These are phyloP conservation scores for Mycena chlorophos DNA, from an alignment of 768 basidiomycete species.

Conservation along the genomic window DNA sequence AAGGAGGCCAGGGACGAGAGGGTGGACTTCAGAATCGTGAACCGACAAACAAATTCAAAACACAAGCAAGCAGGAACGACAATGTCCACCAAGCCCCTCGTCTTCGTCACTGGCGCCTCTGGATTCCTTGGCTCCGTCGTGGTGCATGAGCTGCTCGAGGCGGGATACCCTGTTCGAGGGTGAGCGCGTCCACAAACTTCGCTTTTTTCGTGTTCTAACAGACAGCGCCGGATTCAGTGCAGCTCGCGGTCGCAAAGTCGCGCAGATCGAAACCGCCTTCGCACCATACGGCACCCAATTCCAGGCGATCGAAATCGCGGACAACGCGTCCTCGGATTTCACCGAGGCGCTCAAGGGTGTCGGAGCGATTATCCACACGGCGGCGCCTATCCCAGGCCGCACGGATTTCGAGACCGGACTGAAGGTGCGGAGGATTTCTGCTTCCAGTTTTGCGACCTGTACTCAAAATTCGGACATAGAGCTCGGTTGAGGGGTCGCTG, in stretches of 20 bases:
- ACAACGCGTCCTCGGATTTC: slow-evolving; percentile 20
- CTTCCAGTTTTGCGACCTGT: background rate
- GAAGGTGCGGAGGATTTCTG: background rate
- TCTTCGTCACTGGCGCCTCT: slow-evolving; percentile 14
- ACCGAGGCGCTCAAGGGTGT: slow-evolving; percentile 9
- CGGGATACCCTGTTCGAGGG: slow-evolving; percentile 22
- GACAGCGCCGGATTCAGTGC: slow-evolving; percentile 7
- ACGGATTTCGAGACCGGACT: slow-evolving; percentile 7
- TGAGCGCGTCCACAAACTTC: background rate
- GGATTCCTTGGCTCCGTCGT: slow-evolving; percentile 23
- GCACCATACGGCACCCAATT: slow-evolving; percentile 16
- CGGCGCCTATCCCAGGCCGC: slow-evolving; percentile 12
- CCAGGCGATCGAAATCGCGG: slow-evolving; percentile 20
- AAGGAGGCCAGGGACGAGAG: background rate
- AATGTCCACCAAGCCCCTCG: slow-evolving; percentile 20
- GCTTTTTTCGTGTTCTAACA: background rate
- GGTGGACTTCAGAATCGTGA: background rate
- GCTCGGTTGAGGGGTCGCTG: slow-evolving; percentile 28
- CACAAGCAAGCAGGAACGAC: no score
- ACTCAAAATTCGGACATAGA: slow-evolving; percentile 13
- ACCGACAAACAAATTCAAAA: no score
- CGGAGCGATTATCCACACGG: slow-evolving; percentile 2
- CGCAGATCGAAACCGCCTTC: slow-evolving; percentile 17
- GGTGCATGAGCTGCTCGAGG: slow-evolving; percentile 17
- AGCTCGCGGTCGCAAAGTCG: slow-evolving; percentile 20